These are phyloP conservation scores for Santalum album DNA, from an alignment of 164 flowering plant species.

Conservation along the genomic window DNA sequence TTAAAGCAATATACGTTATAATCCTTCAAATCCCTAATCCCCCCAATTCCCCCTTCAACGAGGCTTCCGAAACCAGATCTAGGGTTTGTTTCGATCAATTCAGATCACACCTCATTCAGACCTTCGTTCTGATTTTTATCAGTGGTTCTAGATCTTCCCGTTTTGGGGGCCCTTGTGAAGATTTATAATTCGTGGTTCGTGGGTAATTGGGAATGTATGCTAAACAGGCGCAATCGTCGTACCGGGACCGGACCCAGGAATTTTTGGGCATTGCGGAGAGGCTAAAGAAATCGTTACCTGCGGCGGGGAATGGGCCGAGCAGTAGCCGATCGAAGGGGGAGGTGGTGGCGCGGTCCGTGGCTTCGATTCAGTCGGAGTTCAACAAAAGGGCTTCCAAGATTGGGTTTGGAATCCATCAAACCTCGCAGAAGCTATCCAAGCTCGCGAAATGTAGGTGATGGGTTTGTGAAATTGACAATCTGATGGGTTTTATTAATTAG, in stretches of 20 bases:
- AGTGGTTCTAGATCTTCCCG: too few species aligned
- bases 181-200: too few species aligned
- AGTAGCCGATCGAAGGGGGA: conserved; percentile 25
- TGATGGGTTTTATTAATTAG: neutral
- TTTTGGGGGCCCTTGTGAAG: too few species aligned
- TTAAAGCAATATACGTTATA: too few species aligned
- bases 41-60: too few species aligned
- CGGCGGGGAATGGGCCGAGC: conserved; percentile 26
- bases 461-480: neutral
- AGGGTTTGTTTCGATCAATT: too few species aligned
- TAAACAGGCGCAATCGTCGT: conserved; percentile 57
- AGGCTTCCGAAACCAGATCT: too few species aligned
- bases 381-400: conserved; percentile 85
- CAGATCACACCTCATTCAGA: too few species aligned
- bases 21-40: too few species aligned
- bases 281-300: conserved; percentile 40
- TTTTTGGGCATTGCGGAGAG: conserved; percentile 60
- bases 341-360: too few species aligned
- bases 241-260: conserved; percentile 82
- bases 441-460: conserved; percentile 78
- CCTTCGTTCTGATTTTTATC: too few species aligned
- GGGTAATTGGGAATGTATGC: conserved; percentile 7
- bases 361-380: conserved; percentile 86
- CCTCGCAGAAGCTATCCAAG: conserved; percentile 87
- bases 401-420: conserved; percentile 84